Base-by-base conservation (phyloP, 345 rosid species). In the Dipteronia sinensis region DNA sequence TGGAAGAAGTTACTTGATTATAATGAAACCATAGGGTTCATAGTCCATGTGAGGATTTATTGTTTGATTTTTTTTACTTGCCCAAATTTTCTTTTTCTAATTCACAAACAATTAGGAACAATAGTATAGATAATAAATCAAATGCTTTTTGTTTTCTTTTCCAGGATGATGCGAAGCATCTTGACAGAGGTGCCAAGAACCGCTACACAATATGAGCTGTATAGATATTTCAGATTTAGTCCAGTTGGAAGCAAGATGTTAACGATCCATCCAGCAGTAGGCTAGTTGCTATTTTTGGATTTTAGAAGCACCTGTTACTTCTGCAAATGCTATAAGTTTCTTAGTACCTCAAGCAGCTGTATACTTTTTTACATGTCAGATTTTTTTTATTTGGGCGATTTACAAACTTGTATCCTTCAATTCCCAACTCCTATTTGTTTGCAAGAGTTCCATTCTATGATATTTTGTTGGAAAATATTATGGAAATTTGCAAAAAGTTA, bases 101-200 rank as follows among this genome's bases (percentile, higher is more conserved):
- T 75, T 77, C 46, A 23, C 61, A 68, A 44, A 6, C 12, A 31
- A 68, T 51, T 17, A 20, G 44, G 31, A 27, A 15, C 53, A 65
- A 53, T 42, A 42, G 46, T 34, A 8, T 42, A n/a, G 34, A 61
- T 64, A 7, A 10, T 34, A 2, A 20, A 42, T 7, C 46, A 42
- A 42, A 31, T 6, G 4, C 3, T 42, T 22, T n/a, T 6, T 44
- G 3, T 59, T 15, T 66, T 3, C 17, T 56, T 17, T 71, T 76
- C 76, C 88, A 91, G 98, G 98, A 95, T 0, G 94, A 95, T 84
- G 97, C 99, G 2, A 87, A 76, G 89, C 91, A 82, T n/a, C n/a
- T n/a, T 78, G 90, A 20, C 7, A 89, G 86, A 74, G 7, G 0
- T 79, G 90, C 99, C 27, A 92, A 86, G 93, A 90, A 77, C 64